phyloP scores from a whole-genome alignment of 495 filamentous ascomycete genomes.

The Podospora anserina region DNA sequence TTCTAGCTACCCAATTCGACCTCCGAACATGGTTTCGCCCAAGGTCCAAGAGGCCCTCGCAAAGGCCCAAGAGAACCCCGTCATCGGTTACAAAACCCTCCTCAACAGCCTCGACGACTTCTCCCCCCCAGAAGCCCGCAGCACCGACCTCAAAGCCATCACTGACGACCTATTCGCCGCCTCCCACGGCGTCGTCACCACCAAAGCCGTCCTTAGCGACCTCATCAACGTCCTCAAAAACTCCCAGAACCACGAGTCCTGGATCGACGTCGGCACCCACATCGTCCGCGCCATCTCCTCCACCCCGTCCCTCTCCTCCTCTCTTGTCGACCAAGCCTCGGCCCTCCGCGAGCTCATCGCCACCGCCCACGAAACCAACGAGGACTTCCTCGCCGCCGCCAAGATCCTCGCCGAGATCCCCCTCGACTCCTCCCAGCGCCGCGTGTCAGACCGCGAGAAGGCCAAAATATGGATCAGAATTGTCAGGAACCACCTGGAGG shows the following conservation, averaged over 20 bases:
- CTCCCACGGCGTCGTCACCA: constrained; percentile 68
- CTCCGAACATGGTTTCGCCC: constrained; percentile 28
- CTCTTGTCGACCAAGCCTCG: constrained; percentile 81
- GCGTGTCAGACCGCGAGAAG: constrained; percentile 73
- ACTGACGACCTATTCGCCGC: constrained; percentile 65
- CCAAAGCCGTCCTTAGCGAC: constrained; percentile 64
- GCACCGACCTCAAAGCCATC: constrained; percentile 66
- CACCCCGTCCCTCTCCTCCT: constrained; percentile 47
- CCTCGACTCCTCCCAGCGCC: constrained; percentile 80
- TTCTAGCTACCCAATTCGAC: not conserved
- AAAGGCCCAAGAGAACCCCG: constrained; percentile 47
- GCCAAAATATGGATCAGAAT: constrained; percentile 87
- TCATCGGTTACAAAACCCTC: constrained; percentile 61
- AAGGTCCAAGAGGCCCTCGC: constrained; percentile 50
- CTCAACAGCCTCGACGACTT: constrained; percentile 60
- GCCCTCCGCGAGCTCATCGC: constrained; percentile 78
- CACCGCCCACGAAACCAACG: constrained; percentile 73
- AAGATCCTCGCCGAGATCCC: constrained; percentile 77
- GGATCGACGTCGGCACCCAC: constrained; percentile 67
- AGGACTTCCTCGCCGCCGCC: constrained; percentile 77
- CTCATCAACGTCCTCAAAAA: constrained; percentile 60
- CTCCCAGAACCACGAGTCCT: constrained; percentile 55
- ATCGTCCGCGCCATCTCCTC: constrained; percentile 61
- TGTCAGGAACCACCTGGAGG: constrained; percentile 89
- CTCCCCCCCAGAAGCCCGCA: constrained; percentile 52